Evolutionary conservation across 257 asterid genomes (phyloP).

Genomic region (Solanum virginianum): DNA sequence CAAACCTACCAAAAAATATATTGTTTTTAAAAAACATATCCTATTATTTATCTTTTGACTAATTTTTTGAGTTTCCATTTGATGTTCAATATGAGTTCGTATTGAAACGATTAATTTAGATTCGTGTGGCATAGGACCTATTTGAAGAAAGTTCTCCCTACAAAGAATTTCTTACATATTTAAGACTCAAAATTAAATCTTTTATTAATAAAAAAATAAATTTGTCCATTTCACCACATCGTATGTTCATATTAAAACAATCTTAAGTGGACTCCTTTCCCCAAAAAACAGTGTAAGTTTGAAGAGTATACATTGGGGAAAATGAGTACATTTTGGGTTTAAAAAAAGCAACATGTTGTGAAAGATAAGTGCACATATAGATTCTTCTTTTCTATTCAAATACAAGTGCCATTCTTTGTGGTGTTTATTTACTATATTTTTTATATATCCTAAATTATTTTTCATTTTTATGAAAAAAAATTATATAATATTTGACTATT

Average conservation of each 20-base stretch:
- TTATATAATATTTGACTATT: neutral
- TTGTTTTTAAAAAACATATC: no score
- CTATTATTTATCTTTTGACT: no score
- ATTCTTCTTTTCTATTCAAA: neutral
- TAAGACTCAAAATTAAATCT: neutral
- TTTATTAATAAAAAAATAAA: neutral
- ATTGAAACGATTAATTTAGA: neutral
- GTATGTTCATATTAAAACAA: neutral
- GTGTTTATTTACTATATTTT: neutral
- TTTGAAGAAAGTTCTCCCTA: accelerated
- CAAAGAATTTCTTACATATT: neutral
- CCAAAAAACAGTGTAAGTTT: neutral
- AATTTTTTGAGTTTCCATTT: neutral
- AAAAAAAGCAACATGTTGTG: neutral
- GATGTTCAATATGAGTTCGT: neutral
- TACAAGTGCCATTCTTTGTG: neutral
- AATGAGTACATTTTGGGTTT: neutral
- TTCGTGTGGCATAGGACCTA: neutral
- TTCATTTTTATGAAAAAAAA: neutral
- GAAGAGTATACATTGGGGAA: neutral
- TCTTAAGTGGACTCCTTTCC: neutral
- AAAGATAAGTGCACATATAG: neutral
- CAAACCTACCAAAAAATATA: neutral
- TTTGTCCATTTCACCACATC: neutral
- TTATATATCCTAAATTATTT: neutral